Percentiles rank a stretch among this genome's conserved stretches.
Evolutionary conservation across 345 rosid genomes (phyloP).

Genomic region (Camelina sativa): DNA sequence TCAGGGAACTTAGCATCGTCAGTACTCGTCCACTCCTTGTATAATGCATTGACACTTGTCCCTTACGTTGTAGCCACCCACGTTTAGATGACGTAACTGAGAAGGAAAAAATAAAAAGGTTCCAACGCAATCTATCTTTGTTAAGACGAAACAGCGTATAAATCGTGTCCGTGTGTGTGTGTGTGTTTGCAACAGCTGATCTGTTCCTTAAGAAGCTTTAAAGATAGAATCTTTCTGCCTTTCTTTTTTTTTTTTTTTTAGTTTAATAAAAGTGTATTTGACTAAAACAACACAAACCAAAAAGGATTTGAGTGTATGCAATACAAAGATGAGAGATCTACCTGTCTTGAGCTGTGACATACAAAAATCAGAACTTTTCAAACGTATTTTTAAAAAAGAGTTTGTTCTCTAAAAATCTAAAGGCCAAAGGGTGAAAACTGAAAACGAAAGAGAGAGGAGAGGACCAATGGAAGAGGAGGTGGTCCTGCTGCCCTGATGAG

Average conservation of each 20-base stretch:
- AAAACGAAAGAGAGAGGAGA: not conserved
- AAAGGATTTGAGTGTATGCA: not conserved
- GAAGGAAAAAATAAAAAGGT: not conserved
- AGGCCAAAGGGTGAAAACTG: slow-evolving; percentile 10
- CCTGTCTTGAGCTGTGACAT: not conserved
- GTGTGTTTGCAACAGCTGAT: slow-evolving; percentile 9
- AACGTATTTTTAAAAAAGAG: not conserved
- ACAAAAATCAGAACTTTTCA: not conserved
- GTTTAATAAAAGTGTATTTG: not conserved
- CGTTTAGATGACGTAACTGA: slow-evolving; percentile 10
- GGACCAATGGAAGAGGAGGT: slow-evolving; percentile 15
- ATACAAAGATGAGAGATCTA: not conserved
- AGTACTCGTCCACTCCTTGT: slow-evolving; percentile 68
- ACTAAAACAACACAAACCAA: not conserved
- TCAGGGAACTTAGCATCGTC: slow-evolving; percentile 68
- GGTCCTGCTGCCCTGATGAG: slow-evolving; percentile 13
- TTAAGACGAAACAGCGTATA: slow-evolving; percentile 31
- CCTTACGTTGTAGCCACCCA: slow-evolving; percentile 14
- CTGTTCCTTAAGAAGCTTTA: slow-evolving; percentile 4
- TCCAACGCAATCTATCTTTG: not conserved
- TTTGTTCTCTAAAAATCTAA: not conserved
- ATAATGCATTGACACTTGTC: slow-evolving; percentile 69
- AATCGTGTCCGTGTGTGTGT: not conserved
- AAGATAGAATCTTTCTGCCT: not conserved
- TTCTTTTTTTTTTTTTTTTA: no score